Conservation (phyloP, 768 basidiomycete species). For the Russula sp. region DNA sequence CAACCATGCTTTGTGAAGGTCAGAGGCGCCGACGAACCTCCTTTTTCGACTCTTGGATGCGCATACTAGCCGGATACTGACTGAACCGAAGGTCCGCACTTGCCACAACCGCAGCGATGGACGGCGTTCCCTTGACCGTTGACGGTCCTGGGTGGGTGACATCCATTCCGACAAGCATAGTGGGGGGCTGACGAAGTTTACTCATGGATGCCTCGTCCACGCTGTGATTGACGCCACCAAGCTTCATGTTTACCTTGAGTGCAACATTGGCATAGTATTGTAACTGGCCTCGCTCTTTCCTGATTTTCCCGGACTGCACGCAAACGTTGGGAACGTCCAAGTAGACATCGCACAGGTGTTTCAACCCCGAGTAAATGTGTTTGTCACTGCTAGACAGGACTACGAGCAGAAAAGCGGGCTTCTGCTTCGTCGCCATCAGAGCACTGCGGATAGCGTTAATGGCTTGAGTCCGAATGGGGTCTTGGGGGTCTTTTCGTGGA, state of each 20-base stretch:
- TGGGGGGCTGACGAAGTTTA: conserved; percentile 38
- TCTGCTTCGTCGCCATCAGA: conserved; percentile 36
- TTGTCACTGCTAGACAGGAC: conserved; percentile 44
- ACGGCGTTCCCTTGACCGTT: conserved; percentile 51
- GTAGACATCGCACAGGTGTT: conserved; percentile 46
- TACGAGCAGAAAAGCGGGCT: conserved; percentile 42
- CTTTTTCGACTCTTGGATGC: conserved; percentile 55
- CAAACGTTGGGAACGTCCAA: conserved; percentile 59
- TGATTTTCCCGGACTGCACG: conserved; percentile 64
- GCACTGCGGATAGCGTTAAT: conserved; percentile 40
- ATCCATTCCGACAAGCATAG: conserved; percentile 54
- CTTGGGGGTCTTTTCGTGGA: conserved; percentile 45
- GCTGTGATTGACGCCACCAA: conserved; percentile 48
- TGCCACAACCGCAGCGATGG: conserved; percentile 50
- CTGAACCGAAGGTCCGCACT: conserved; percentile 40
- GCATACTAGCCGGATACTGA: conserved; percentile 46
- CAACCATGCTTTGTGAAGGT: neutral
- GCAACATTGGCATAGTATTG: conserved; percentile 55
- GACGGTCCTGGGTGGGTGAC: conserved; percentile 79
- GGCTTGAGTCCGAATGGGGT: conserved; percentile 49
- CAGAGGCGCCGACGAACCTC: conserved; percentile 43
- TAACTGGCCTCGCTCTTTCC: conserved; percentile 51
- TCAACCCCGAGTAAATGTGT: conserved; percentile 46
- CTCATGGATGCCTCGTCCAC: conserved; percentile 35
- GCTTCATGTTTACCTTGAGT: conserved; percentile 50